Percentiles rank a stretch among this genome's conserved stretches.
Evolutionary conservation across 352 stramenopile genomes (phyloP).

Genomic region (Phytophthora gonapodyides): DNA sequence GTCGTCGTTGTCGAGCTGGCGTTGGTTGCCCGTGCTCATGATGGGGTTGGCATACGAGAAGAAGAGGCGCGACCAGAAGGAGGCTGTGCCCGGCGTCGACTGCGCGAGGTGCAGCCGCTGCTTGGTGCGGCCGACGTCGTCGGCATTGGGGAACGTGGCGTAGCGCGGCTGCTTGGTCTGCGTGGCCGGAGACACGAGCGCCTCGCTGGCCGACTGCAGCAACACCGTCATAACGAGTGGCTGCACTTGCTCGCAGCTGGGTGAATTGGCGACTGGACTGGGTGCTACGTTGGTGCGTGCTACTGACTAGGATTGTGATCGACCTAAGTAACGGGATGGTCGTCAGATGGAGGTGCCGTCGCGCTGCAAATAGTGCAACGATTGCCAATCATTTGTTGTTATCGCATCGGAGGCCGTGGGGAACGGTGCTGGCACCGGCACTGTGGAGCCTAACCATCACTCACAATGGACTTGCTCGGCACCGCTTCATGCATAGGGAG

Average conservation of each 20-base stretch:
- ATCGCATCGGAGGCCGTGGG: no score
- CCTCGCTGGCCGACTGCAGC: constrained; percentile 1
- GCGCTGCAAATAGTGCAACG: no score
- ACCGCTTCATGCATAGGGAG: no score
- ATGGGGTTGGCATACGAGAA: constrained; percentile 53
- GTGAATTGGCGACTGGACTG: constrained; percentile 16
- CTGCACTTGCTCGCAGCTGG: background rate
- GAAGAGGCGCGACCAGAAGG: constrained; percentile 35
- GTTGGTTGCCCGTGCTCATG: constrained; percentile 46
- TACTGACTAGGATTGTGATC: no score
- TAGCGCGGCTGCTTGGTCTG: constrained; percentile 22
- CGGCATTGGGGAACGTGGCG: constrained; percentile 17
- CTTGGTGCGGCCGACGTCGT: constrained; percentile 9
- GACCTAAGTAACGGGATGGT: no score
- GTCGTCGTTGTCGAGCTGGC: constrained; percentile 47
- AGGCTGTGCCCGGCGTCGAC: constrained; percentile 14
- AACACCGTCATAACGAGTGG: background rate
- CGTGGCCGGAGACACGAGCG: constrained; percentile 9
- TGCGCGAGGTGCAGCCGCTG: background rate
- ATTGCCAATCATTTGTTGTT: no score
- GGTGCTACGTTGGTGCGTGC: no score
- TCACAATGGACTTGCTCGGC: no score
- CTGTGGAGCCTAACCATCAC: no score
- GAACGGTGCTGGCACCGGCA: no score
- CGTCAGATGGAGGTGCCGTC: no score